phyloP scores from a whole-genome alignment of 257 asterid genomes.

The Solanum sparsipilum region DNA sequence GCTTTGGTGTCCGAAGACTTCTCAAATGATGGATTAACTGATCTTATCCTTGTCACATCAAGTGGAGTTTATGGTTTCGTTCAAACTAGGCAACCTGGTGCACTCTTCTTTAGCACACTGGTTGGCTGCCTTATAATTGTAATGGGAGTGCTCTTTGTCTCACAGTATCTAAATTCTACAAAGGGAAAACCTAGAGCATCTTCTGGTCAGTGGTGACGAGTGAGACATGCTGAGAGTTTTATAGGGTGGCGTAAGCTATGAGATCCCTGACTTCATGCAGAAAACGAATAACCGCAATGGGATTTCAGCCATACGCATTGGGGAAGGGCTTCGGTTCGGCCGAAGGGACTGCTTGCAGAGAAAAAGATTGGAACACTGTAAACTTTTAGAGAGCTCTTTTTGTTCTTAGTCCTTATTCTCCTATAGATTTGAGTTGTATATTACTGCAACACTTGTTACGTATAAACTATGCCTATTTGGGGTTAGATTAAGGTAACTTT shows the following conservation, averaged over 20 bases:
- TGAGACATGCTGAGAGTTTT: not conserved
- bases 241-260: not conserved
- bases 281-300: not conserved
- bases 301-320: not conserved
- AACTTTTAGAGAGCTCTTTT: not conserved
- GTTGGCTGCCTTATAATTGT: conserved; percentile 89
- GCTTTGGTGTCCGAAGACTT: conserved; percentile 69
- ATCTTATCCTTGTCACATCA: conserved; percentile 67
- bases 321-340: not conserved
- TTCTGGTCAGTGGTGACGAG: conserved; percentile 37
- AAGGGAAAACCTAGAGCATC: conserved; percentile 75
- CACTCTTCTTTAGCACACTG: conserved; percentile 90
- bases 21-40: conserved; percentile 82
- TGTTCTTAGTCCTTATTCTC: not conserved
- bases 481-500: not conserved
- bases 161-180: conserved; percentile 64
- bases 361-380: not conserved
- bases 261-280: not conserved
- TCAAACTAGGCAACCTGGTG: conserved; percentile 98
- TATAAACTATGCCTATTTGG: not conserved
- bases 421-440: not conserved
- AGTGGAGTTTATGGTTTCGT: conserved; percentile 87
- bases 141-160: conserved; percentile 82
- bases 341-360: not conserved
- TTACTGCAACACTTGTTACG: not conserved